Percentiles rank a stretch among this genome's conserved stretches.
These are phyloP conservation scores for Speleostelium caveatum DNA, from an alignment of 78 protist genomes.

Conservation along the genomic window DNA sequence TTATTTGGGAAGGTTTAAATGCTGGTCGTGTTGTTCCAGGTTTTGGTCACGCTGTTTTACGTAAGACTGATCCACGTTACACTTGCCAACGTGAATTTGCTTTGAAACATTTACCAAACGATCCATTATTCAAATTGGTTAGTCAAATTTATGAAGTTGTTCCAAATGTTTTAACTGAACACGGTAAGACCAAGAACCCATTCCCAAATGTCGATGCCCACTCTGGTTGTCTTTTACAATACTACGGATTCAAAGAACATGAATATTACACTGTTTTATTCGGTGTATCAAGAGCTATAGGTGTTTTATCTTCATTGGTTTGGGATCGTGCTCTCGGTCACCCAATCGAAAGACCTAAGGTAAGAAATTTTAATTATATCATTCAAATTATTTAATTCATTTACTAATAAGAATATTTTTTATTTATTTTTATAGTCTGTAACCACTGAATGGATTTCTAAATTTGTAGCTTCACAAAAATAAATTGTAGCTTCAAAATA, in stretches of 20 bases:
- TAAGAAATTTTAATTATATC: no score
- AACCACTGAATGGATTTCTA: slow-evolving; percentile 88
- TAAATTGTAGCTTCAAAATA: no score
- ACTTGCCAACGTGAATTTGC: slow-evolving; percentile 98
- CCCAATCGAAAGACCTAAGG: slow-evolving; percentile 99
- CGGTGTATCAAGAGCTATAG: slow-evolving; percentile 96
- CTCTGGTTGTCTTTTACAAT: slow-evolving; percentile 94
- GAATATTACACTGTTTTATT: slow-evolving; percentile 97
- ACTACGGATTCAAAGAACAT: slow-evolving; percentile 62
- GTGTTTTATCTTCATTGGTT: slow-evolving; percentile 95
- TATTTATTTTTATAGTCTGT: no score
- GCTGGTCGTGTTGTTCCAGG: slow-evolving; percentile 98
- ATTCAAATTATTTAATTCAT: no score
- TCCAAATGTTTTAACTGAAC: slow-evolving; percentile 94
- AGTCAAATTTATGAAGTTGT: slow-evolving; percentile 90
- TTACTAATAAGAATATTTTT: no score
- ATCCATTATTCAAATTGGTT: slow-evolving; percentile 93
- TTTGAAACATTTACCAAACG: slow-evolving; percentile 95
- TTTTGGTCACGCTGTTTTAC: slow-evolving; percentile 98
- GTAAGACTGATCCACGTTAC: slow-evolving; percentile 97
- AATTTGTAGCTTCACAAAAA: no score
- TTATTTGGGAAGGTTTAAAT: slow-evolving; percentile 95
- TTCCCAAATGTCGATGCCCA: slow-evolving; percentile 99
- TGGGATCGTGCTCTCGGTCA: slow-evolving; percentile 94
- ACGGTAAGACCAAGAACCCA: slow-evolving; percentile 98